Evolutionary conservation across 768 basidiomycete species (phyloP).

Genomic region (Crepidotus variabilis): DNA sequence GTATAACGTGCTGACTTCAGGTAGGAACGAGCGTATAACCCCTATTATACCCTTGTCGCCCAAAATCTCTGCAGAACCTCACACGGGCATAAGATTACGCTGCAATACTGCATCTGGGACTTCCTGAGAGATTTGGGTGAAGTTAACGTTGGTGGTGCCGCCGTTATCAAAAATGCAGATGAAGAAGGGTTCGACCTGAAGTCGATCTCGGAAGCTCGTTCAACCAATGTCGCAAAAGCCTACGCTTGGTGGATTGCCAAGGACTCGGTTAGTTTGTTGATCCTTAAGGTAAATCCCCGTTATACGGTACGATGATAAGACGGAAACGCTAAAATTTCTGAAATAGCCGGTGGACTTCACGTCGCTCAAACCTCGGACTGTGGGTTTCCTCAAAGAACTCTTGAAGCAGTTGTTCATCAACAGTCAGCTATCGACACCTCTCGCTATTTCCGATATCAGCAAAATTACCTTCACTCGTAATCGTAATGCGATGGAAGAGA

Average conservation of each 20-base stretch:
- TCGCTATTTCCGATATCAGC: slow-evolving; percentile 37
- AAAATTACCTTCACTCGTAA: slow-evolving; percentile 43
- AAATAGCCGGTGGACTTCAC: slow-evolving; percentile 86
- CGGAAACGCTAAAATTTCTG: not conserved
- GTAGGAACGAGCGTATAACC: slow-evolving; percentile 91
- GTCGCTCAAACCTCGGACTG: slow-evolving; percentile 57
- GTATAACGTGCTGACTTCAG: not conserved
- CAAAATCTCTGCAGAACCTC: slow-evolving; percentile 76
- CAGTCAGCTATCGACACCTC: slow-evolving; percentile 71
- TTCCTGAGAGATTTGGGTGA: slow-evolving; percentile 92
- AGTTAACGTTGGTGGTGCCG: slow-evolving; percentile 72
- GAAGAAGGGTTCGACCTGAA: slow-evolving; percentile 46
- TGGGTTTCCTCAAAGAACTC: slow-evolving; percentile 66
- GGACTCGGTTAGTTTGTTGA: slow-evolving; percentile 65
- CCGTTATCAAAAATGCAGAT: slow-evolving; percentile 66
- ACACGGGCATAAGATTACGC: slow-evolving; percentile 85
- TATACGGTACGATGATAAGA: not conserved
- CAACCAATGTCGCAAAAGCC: slow-evolving; percentile 74
- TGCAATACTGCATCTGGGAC: slow-evolving; percentile 97
- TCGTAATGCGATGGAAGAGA: slow-evolving; percentile 64
- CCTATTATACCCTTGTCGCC: slow-evolving; percentile 89
- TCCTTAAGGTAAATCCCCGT: slow-evolving; percentile 69
- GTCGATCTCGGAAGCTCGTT: slow-evolving; percentile 51
- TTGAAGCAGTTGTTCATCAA: slow-evolving; percentile 67
- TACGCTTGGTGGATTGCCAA: slow-evolving; percentile 95